These are phyloP conservation scores for Medicago arabica DNA, from an alignment of 306 rosid species.

Conservation along the genomic window DNA sequence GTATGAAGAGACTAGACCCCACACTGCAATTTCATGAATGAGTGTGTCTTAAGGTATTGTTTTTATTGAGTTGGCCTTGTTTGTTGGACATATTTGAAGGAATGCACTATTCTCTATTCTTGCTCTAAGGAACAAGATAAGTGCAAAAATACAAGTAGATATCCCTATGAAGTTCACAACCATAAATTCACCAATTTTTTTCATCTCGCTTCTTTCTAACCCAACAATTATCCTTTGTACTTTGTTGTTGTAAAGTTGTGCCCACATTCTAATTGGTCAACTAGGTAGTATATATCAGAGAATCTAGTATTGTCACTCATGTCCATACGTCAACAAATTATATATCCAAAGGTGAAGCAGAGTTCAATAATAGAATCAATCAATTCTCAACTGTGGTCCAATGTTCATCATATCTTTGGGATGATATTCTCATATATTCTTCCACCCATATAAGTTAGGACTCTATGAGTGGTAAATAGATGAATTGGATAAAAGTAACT, in stretches of 20 bases:
- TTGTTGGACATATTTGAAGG: conserved; percentile 59
- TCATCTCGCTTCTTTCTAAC: conserved; percentile 50
- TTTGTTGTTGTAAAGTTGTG: conserved; percentile 68
- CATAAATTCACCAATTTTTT: conserved; percentile 29
- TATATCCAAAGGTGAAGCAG: conserved; percentile 9
- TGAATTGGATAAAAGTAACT: neutral
- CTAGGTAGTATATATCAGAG: conserved; percentile 44
- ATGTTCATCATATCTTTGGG: conserved; percentile 5
- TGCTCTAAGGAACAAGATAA: conserved; percentile 68
- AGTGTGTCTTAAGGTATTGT: conserved; percentile 65
- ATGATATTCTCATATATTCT: neutral
- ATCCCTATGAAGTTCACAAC: conserved; percentile 38
- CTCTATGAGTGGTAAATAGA: neutral
- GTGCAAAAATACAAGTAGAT: conserved; percentile 74
- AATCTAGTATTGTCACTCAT: conserved; percentile 47
- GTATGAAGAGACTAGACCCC: conserved; percentile 44
- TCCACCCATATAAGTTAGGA: neutral
- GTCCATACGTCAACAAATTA: conserved; percentile 33
- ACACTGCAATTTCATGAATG: conserved; percentile 39
- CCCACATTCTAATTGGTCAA: conserved; percentile 59
- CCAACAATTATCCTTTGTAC: conserved; percentile 64
- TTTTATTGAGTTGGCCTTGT: conserved; percentile 78
- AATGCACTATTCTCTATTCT: conserved; percentile 62
- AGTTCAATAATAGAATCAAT: conserved; percentile 45
- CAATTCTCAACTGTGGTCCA: conserved; percentile 36